A percentile compares a stretch with the other conserved stretches of the same genome.
These are phyloP conservation scores for Dothistroma pini DNA, from an alignment of 2,329 filamentous ascomycete species.

Conservation along the genomic window DNA sequence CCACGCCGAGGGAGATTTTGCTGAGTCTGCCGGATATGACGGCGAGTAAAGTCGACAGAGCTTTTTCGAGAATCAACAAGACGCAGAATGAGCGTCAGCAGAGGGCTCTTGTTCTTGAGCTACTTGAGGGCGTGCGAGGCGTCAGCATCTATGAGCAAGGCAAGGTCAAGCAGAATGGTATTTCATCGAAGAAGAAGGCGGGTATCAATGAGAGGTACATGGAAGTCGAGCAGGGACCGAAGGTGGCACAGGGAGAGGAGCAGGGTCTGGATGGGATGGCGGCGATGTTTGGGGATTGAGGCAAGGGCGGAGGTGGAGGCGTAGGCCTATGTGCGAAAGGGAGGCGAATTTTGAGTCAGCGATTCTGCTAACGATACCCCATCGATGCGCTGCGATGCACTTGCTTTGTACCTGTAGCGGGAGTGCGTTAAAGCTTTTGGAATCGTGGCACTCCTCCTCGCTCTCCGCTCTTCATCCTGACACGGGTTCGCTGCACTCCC, in stretches of 20 bases:
- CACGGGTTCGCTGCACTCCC: too few species aligned
- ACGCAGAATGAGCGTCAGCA: constrained; percentile 64
- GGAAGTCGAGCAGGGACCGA: constrained; percentile 39
- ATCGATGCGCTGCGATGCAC: too few species aligned
- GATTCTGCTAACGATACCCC: too few species aligned
- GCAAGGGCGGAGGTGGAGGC: neutral
- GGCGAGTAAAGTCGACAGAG: constrained; percentile 60
- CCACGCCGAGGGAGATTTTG: constrained; percentile 72
- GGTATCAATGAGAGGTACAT: constrained; percentile 32
- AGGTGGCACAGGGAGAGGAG: constrained; percentile 39
- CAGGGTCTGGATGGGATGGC: constrained; percentile 43
- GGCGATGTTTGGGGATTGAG: constrained; percentile 41
- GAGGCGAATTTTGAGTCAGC: neutral
- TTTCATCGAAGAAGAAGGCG: constrained; percentile 29
- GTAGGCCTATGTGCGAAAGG: neutral
- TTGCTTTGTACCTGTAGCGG: too few species aligned
- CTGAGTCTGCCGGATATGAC: constrained; percentile 74
- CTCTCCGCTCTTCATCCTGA: too few species aligned
- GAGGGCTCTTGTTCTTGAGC: constrained; percentile 73
- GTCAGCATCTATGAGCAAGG: constrained; percentile 93
- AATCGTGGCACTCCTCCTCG: too few species aligned
- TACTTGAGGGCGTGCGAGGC: constrained; percentile 82
- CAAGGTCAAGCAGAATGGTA: constrained; percentile 56
- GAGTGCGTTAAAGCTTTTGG: too few species aligned
- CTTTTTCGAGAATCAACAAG: constrained; percentile 35